These are phyloP conservation scores for Afroboletus lepidellus DNA, from an alignment of 1,284 basidiomycete genomes.

Conservation along the genomic window DNA sequence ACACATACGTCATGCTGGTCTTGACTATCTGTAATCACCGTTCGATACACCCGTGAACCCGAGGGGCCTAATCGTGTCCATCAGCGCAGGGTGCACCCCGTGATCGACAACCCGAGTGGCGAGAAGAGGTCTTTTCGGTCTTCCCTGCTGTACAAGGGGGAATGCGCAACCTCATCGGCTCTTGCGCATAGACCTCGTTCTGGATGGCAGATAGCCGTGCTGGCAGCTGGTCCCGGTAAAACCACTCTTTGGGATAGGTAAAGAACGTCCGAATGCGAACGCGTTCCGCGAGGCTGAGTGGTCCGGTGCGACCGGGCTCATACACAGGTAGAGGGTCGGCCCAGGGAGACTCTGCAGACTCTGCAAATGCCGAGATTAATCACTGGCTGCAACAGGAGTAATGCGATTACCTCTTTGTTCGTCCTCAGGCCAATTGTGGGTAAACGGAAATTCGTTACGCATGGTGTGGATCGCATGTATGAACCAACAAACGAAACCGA, in stretches of 20 bases:
- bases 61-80: not conserved
- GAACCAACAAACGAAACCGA: conserved; percentile 22
- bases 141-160: not conserved
- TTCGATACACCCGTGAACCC: no score
- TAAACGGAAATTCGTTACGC: conserved; percentile 12
- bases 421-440: not conserved
- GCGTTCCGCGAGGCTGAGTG: conserved; percentile 5
- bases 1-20: no score
- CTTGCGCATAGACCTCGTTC: not conserved
- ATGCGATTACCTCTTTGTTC: conserved; percentile 1
- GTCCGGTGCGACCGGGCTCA: not conserved
- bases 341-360: not conserved
- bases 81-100: not conserved
- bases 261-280: conserved; percentile 6
- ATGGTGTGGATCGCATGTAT: conserved; percentile 26
- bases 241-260: not conserved
- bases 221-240: not conserved
- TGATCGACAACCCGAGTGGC: not conserved
- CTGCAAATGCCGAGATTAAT: conserved; percentile 7
- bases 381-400: no score
- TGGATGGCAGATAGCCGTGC: not conserved
- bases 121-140: not conserved
- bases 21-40: no score
- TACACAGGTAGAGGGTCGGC: not conserved
- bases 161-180: not conserved